Conservation (phyloP, 2,329 filamentous ascomycete genomes). For the Tolypocladium capitatum region DNA sequence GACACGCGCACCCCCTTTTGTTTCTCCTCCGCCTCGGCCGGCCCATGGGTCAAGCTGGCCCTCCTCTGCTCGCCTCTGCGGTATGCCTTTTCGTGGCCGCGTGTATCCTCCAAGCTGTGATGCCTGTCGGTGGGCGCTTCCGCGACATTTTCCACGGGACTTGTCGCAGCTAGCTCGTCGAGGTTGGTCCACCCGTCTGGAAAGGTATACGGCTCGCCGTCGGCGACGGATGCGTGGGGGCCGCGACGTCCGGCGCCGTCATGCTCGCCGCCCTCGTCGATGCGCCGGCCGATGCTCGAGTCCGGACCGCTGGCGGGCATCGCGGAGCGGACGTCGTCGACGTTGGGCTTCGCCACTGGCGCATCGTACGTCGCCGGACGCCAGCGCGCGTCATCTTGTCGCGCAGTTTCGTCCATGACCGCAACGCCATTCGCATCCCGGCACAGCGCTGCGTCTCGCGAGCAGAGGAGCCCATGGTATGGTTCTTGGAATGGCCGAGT, state of each 20-base stretch:
- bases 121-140: slow-evolving; percentile 5
- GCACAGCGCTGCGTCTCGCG: not conserved
- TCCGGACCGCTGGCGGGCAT: slow-evolving; percentile 3
- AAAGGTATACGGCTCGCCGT: slow-evolving; percentile 7
- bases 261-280: not conserved
- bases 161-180: slow-evolving; percentile 26
- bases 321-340: slow-evolving; percentile 26
- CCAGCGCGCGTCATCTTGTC: not conserved
- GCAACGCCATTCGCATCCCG: not conserved
- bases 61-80: slow-evolving; percentile 1
- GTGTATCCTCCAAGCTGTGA: slow-evolving; percentile 6
- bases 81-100: slow-evolving; percentile 4
- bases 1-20: slow-evolving; percentile 23
- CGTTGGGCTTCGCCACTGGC: slow-evolving; percentile 22
- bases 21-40: slow-evolving; percentile 4
- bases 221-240: not conserved
- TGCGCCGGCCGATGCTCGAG: not conserved
- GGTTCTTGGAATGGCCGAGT: not conserved
- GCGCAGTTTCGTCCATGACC: not conserved
- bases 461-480: not conserved
- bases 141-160: slow-evolving; percentile 8
- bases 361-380: slow-evolving; percentile 9
- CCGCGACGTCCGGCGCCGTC: not conserved
- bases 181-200: slow-evolving; percentile 26
- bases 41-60: not conserved